A percentile compares a stretch with the other conserved stretches of the same genome.
phyloP scores from a whole-genome alignment of 495 filamentous ascomycete species.

The Neurospora sp. region DNA sequence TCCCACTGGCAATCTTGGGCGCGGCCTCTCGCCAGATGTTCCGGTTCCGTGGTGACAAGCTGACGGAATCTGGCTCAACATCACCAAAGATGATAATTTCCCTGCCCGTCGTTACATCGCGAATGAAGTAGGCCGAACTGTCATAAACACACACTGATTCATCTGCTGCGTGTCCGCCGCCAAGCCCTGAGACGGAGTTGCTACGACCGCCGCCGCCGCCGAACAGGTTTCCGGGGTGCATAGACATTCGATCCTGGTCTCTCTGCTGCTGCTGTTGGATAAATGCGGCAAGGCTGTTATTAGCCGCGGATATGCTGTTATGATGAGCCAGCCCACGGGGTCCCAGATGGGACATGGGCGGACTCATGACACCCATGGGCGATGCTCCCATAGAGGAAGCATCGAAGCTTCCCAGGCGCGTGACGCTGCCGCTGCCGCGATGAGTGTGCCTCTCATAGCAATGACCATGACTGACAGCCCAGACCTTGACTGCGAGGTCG shows the following conservation, averaged over 20 bases:
- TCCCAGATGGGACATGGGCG: neutral
- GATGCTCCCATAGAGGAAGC: slow-evolving; percentile 9
- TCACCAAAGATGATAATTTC: slow-evolving; percentile 93
- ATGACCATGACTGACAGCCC: slow-evolving; percentile 76
- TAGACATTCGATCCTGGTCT: slow-evolving; percentile 1
- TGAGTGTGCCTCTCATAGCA: slow-evolving; percentile 66
- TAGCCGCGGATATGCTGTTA: slow-evolving; percentile 7
- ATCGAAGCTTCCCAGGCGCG: slow-evolving; percentile 32
- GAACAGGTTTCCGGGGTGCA: neutral
- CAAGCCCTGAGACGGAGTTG: slow-evolving; percentile 12
- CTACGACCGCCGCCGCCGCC: slow-evolving; percentile 5
- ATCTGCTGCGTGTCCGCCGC: slow-evolving; percentile 9
- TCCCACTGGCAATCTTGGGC: slow-evolving; percentile 60
- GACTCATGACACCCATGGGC: neutral
- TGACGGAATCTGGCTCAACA: slow-evolving; percentile 83
- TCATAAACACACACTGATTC: slow-evolving; percentile 57
- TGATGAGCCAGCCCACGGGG: slow-evolving; percentile 12
- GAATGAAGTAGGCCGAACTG: slow-evolving; percentile 86
- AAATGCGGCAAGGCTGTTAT: slow-evolving; percentile 9
- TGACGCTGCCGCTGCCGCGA: slow-evolving; percentile 40
- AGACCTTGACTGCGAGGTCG: slow-evolving; percentile 67
- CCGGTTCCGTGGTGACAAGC: slow-evolving; percentile 66
- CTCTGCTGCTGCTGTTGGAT: slow-evolving; percentile 16
- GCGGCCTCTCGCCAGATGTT: slow-evolving; percentile 79
- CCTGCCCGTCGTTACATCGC: slow-evolving; percentile 51